These are phyloP conservation scores for Tardiomyces depauwii DNA, from an alignment of 1,139 yeast genomes.

Conservation along the genomic window DNA sequence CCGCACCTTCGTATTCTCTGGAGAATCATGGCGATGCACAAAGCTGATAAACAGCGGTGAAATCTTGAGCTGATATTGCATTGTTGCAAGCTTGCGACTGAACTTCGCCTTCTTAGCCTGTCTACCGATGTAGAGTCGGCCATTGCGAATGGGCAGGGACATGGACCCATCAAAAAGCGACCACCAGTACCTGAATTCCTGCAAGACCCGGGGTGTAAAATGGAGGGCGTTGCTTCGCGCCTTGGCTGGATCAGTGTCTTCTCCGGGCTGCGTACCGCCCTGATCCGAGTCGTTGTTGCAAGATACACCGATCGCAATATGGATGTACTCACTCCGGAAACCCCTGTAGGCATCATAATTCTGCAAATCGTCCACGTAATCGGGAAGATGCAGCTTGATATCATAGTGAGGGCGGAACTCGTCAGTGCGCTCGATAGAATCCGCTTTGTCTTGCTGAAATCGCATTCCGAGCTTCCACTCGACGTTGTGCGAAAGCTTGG, in stretches of 20 bases:
- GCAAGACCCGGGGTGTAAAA: conserved; percentile 57
- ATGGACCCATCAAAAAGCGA: conserved; percentile 53
- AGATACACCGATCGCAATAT: conserved; percentile 64
- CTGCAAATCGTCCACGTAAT: conserved; percentile 34
- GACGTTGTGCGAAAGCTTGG: conserved; percentile 42
- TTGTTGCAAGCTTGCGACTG: conserved; percentile 66
- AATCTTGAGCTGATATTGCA: conserved; percentile 66
- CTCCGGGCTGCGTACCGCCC: conserved; percentile 6
- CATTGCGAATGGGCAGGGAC: conserved; percentile 68
- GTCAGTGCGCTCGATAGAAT: conserved; percentile 30
- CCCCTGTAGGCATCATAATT: conserved; percentile 67
- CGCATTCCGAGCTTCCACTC: conserved; percentile 39
- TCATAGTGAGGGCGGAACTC: conserved; percentile 63
- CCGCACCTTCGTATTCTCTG: conserved; percentile 33
- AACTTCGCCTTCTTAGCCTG: conserved; percentile 42
- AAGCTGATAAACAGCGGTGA: conserved; percentile 69
- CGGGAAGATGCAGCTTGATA: conserved; percentile 53
- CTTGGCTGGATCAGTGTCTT: conserved; percentile 8
- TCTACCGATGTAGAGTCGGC: conserved; percentile 47
- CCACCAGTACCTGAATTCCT: conserved; percentile 82
- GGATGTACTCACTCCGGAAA: conserved; percentile 69
- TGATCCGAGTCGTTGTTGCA: conserved; percentile 12
- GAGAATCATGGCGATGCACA: conserved; percentile 40
- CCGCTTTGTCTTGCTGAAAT: conserved; percentile 31
- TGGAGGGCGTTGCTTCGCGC: conserved; percentile 60